phyloP scores from a whole-genome alignment of 1,139 yeast species.

The Sugiyamaella paludigena region DNA sequence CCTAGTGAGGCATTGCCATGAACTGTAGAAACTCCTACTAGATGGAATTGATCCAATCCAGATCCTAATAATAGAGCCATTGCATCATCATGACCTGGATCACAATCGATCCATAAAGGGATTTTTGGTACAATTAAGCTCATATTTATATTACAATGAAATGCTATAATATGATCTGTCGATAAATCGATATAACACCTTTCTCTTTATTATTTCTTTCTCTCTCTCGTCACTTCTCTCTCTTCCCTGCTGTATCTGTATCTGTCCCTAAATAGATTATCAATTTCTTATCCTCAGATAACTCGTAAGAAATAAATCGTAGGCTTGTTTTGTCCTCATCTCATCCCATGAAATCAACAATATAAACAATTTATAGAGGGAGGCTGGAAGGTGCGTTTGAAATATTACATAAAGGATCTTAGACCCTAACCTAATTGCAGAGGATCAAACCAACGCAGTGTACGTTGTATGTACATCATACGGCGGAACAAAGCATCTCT shows the following conservation, averaged over 20 bases:
- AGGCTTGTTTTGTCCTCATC: neutral
- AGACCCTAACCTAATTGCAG: too few species aligned
- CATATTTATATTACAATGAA: too few species aligned
- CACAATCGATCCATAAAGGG: slow-evolving; percentile 89
- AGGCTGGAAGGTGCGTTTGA: too few species aligned
- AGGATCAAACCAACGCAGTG: too few species aligned
- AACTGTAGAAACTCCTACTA: slow-evolving; percentile 76
- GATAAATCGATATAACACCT: too few species aligned
- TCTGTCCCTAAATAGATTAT: too few species aligned
- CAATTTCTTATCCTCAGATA: too few species aligned
- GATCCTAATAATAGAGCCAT: slow-evolving; percentile 67
- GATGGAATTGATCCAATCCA: slow-evolving; percentile 55
- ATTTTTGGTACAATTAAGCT: slow-evolving; percentile 29
- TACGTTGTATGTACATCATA: too few species aligned
- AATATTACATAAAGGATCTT: too few species aligned
- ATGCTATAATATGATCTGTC: neutral
- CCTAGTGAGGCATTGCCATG: slow-evolving; percentile 74
- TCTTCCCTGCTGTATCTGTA: too few species aligned
- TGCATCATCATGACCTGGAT: slow-evolving; percentile 90
- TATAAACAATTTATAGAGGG: neutral
- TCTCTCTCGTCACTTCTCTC: neutral
- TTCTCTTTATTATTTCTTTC: neutral
- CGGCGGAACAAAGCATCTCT: too few species aligned
- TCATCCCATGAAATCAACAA: neutral
- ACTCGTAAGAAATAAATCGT: too few species aligned